These are phyloP conservation scores for Boletus barrowsii DNA, from an alignment of 768 basidiomycete species.

Conservation along the genomic window DNA sequence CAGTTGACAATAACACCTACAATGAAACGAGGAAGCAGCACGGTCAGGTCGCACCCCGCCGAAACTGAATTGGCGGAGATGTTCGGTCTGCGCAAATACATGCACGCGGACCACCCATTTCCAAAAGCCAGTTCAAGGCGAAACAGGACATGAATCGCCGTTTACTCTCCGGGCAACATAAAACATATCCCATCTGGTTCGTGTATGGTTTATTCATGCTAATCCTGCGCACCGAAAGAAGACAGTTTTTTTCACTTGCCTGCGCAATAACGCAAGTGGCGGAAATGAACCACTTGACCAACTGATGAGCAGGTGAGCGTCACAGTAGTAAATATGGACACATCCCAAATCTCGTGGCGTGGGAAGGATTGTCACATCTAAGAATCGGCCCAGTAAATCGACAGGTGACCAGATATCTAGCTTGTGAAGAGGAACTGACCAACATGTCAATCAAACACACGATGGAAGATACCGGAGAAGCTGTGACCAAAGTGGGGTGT, in stretches of 20 bases:
- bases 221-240: slow-evolving; percentile 3
- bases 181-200: slow-evolving; percentile 28
- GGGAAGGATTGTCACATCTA: slow-evolving; percentile 60
- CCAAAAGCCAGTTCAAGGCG: slow-evolving; percentile 1
- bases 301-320: slow-evolving; percentile 10
- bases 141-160: slow-evolving; percentile 14
- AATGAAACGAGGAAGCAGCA: slow-evolving; percentile 73
- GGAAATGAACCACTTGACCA: slow-evolving; percentile 71
- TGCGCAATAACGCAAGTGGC: slow-evolving; percentile 79
- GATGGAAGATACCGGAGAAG: slow-evolving; percentile 66
- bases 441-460: slow-evolving; percentile 81
- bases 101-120: slow-evolving; percentile 4
- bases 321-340: slow-evolving; percentile 5
- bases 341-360: slow-evolving; percentile 67
- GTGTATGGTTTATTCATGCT: slow-evolving; percentile 3
- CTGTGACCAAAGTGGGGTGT: slow-evolving; percentile 61
- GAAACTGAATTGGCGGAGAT: slow-evolving; percentile 82
- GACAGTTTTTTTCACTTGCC: slow-evolving; percentile 27
- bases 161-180: slow-evolving; percentile 5
- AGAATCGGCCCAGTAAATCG: slow-evolving; percentile 63
- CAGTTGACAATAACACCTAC: slow-evolving; percentile 35
- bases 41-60: slow-evolving; percentile 80
- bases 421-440: slow-evolving; percentile 72
- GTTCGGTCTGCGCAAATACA: slow-evolving; percentile 51
- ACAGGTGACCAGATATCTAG: slow-evolving; percentile 79